A percentile compares a stretch with the other conserved stretches of the same genome.
Conservation (phyloP, 2,329 filamentous ascomycete genomes). For the Calonectria leucothoes region DNA sequence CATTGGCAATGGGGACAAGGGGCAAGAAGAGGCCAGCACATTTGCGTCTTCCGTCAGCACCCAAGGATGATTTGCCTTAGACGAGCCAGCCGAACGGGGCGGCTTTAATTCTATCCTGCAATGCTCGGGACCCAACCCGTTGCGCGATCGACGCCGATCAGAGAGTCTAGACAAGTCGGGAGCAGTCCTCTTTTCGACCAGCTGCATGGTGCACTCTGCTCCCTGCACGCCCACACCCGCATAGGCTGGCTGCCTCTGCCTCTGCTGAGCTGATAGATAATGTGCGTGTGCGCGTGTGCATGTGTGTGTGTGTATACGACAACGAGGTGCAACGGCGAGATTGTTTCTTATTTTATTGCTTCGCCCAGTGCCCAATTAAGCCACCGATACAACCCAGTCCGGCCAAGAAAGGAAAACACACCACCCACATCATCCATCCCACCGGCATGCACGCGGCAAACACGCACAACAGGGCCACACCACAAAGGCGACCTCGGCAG, state of each 20-base stretch:
- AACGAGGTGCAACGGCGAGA: background rate
- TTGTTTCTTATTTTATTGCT: slow-evolving; percentile 5
- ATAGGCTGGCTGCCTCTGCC: background rate
- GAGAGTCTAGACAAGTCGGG: slow-evolving; percentile 10
- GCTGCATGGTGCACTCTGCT: background rate
- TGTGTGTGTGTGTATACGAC: background rate
- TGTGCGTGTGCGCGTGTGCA: background rate
- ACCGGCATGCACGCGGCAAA: background rate
- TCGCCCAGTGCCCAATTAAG: slow-evolving; percentile 7
- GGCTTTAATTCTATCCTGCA: slow-evolving; percentile 7
- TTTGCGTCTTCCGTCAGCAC: background rate
- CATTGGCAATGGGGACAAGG: background rate
- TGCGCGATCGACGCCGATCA: slow-evolving; percentile 15
- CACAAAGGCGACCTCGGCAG: slow-evolving; percentile 12
- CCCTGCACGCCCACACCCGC: background rate
- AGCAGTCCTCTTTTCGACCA: background rate
- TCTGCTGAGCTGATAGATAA: background rate
- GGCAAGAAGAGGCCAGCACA: background rate
- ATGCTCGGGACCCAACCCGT: slow-evolving; percentile 5
- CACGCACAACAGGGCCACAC: background rate
- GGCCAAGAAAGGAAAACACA: slow-evolving; percentile 5
- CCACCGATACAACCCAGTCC: slow-evolving; percentile 4
- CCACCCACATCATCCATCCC: slow-evolving; percentile 2
- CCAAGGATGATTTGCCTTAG: slow-evolving; percentile 9
- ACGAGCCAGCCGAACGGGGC: slow-evolving; percentile 9